Conservation (phyloP, 73 alveolate species). For the Paramecium sonneborni region DNA sequence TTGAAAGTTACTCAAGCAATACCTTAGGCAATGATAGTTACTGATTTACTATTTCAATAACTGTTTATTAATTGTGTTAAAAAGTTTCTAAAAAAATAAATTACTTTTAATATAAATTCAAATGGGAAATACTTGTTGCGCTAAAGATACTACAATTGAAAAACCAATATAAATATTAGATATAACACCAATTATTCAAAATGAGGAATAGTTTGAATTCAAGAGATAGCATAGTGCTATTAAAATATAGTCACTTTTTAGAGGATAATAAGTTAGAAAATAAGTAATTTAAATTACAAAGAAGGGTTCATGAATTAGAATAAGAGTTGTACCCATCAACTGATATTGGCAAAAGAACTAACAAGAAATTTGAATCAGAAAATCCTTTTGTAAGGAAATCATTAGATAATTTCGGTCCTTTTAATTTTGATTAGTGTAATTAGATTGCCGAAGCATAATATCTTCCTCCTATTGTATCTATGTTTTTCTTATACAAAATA, state of each 20-base stretch:
- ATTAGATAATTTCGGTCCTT: not conserved
- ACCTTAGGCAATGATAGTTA: too few relatives aligned
- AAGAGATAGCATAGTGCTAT: slow-evolving; percentile 8
- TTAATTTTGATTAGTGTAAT: not conserved
- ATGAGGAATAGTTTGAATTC: not conserved
- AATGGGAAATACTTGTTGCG: not conserved
- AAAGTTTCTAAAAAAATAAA: too few relatives aligned
- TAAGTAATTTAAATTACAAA: not conserved
- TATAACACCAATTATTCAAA: not conserved
- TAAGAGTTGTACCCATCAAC: not conserved
- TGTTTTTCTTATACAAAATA: not conserved
- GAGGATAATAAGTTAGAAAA: slow-evolving; percentile 7
- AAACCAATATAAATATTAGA: not conserved
- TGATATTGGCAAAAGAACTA: not conserved
- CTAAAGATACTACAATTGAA: not conserved
- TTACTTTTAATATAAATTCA: not conserved
- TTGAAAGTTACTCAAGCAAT: too few relatives aligned
- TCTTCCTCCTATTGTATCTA: not conserved
- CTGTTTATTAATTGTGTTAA: too few relatives aligned
- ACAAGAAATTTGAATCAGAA: not conserved
- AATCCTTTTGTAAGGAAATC: not conserved
- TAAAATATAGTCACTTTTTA: not conserved
- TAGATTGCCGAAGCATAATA: not conserved
- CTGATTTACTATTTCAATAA: too few relatives aligned
- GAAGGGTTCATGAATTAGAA: slow-evolving; percentile 3